Base-by-base conservation (phyloP, 257 asterid species). In the Verbascum thapsus region DNA sequence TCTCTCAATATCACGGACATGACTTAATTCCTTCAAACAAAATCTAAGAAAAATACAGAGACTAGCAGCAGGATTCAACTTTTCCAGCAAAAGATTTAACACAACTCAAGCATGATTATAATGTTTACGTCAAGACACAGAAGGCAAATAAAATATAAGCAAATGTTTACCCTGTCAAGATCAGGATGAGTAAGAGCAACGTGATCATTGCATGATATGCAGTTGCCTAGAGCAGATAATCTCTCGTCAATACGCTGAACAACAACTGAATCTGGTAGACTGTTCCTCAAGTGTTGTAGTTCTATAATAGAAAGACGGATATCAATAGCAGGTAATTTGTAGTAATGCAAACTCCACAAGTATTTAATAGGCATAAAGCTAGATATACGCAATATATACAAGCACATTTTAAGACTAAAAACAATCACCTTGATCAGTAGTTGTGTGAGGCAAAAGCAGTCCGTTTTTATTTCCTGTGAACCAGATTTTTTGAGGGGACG, bases 111-210 rank as follows among this genome's bases (percentile, higher is more conserved):
- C 10, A 10, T 18, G 40, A 42, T 40, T 38, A 23, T 13, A 30
- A 63, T 2, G n/a, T 22, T 19, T 32, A 74, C 2, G 43, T 50
- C 17, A 39, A 52, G 42, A 56, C 52, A 15, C 30, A n/a, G 23
- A 22, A 12, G 32, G 37, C 11, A 58, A 30, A 16, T 20, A n/a
- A 19, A 49, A 43, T 8, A 34, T 30, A 53, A 13, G 51, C 16
- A 55, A 40, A 20, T 74, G 58, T 12, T 47, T 84, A 84, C 98
- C 89, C 30, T 81, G 70, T 91, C 95, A 55, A 86, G 88, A 78
- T 91, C 95, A 3, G 96, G 88, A 72, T 91, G 96, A 0, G 95
- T 83, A 55, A 91, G 95, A 53, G 98, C 98, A 66, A 88, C 96
- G 58, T 88, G 95, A 72, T 91, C 98, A 47, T 91, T 91, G 82